Base-by-base conservation (phyloP, 352 stramenopile genomes). In the Phytophthora citrophthora region DNA sequence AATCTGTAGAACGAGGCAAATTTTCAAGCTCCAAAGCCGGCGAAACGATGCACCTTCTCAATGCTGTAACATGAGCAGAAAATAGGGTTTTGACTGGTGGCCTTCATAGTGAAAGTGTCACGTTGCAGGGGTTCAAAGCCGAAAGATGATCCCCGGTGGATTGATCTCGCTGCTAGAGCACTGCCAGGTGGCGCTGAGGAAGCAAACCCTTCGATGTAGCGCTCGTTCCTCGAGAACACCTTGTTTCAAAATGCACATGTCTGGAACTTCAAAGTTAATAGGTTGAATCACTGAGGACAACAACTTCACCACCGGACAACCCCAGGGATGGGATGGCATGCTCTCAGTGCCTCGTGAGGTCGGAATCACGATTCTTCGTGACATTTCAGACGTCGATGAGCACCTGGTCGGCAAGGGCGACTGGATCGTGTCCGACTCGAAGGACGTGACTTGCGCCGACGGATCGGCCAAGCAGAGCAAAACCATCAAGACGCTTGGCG, bases 241-340 rank as follows among this genome's bases (percentile, higher is more conserved):
- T 20, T 20, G 20, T 20, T 20, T 20, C 20, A 20, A 20, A 20
- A 20, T 20, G 20, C 2, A 20, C 20, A 20, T 20, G 20, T 20
- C 20, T 20, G 20, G 20, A 20, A 20, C 20, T 20, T 20, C 20
- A 20, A 20, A 20, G 20, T 20, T 20, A n/a, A n/a, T n/a, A n/a
- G 81, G 79, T 18, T 90, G 81, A 79, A 88, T 89, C 56, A 73
- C 62, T 2, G 81, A 91, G 54, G 69, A 86, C 68, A 91, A 79
- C 26, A 66, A 61, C 29, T 88, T 77, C 56, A 49, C 57, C 6
- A 49, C 56, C 2, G 71, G 57, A 20, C 81, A 91, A 53, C 79
- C 80, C 10, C 81, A 91, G 57, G 81, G 81, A 29, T 91, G 81
- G 81, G 79, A 88, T 51, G 81, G 81, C 38, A 86, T 91, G 5